phyloP scores from a whole-genome alignment of 2,329 filamentous ascomycete genomes.

The Aspergillus alliaceus region DNA sequence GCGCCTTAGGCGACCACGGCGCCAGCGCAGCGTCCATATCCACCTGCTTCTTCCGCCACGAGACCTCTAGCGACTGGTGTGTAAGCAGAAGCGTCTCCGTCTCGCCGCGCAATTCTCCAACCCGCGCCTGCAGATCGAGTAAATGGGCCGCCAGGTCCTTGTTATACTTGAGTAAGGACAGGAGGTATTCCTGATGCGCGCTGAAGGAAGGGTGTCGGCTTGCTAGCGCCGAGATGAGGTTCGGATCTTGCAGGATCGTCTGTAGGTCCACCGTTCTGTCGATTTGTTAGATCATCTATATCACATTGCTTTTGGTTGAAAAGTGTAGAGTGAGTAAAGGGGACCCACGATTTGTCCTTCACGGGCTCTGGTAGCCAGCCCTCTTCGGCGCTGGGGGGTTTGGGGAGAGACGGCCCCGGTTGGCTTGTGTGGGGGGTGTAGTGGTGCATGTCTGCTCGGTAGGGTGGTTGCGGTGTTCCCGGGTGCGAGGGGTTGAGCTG shows the following conservation, averaged over 20 bases:
- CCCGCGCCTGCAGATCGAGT: slow-evolving; percentile 46
- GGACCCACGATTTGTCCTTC: slow-evolving; percentile 76
- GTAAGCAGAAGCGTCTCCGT: slow-evolving; percentile 80
- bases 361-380: slow-evolving; percentile 74
- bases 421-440: slow-evolving; percentile 12
- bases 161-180: slow-evolving; percentile 68
- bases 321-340: no score
- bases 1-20: slow-evolving; percentile 79
- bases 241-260: slow-evolving; percentile 69
- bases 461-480: slow-evolving; percentile 42
- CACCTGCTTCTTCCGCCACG: slow-evolving; percentile 83
- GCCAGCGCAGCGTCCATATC: slow-evolving; percentile 84
- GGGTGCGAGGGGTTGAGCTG: slow-evolving; percentile 47
- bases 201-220: slow-evolving; percentile 72
- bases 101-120: slow-evolving; percentile 58
- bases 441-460: slow-evolving; percentile 14
- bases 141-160: slow-evolving; percentile 61
- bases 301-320: no score
- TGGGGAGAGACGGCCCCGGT: slow-evolving; percentile 15
- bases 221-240: slow-evolving; percentile 72
- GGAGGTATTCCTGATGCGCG: slow-evolving; percentile 64
- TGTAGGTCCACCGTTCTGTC: slow-evolving; percentile 57
- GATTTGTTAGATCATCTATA: not conserved
- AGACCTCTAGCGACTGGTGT: slow-evolving; percentile 83
- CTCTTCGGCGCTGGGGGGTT: slow-evolving; percentile 53